phyloP scores from a whole-genome alignment of 305 asterid species.

The Solanum hybrid region DNA sequence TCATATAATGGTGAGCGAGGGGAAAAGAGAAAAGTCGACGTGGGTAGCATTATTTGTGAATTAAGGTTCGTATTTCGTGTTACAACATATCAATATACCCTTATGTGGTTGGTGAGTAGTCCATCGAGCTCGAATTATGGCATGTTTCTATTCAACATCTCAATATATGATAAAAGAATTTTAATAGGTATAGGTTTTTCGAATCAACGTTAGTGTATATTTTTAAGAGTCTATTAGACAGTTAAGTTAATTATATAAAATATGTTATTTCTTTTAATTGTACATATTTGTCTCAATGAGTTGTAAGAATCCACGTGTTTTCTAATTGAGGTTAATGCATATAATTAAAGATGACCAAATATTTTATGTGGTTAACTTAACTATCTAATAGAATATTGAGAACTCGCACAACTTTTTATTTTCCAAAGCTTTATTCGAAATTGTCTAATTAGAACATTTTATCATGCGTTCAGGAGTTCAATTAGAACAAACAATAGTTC shows the following conservation, averaged over 20 bases:
- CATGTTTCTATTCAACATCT: too few relatives aligned
- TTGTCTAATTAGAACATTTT: neutral
- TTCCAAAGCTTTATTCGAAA: neutral
- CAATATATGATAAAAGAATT: too few relatives aligned
- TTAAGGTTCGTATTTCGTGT: neutral
- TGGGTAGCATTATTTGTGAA: neutral
- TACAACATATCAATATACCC: neutral
- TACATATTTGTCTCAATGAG: neutral
- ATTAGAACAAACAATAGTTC: neutral
- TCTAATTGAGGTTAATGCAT: neutral
- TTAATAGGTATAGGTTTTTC: too few relatives aligned
- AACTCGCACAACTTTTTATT: neutral
- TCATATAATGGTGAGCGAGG: constrained; percentile 7
- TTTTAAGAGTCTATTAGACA: too few relatives aligned
- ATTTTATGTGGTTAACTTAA: neutral
- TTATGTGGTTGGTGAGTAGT: neutral
- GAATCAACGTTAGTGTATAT: too few relatives aligned
- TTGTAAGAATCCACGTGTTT: neutral
- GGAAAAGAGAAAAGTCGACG: neutral
- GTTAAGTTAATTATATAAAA: neutral
- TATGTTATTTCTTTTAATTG: neutral
- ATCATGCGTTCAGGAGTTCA: neutral
- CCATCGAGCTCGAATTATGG: neutral
- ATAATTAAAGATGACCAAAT: neutral
- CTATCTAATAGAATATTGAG: neutral